Percentiles rank a stretch among this genome's conserved stretches.
Evolutionary conservation across 495 filamentous ascomycete genomes (phyloP).

Genomic region (Neurospora sp.): DNA sequence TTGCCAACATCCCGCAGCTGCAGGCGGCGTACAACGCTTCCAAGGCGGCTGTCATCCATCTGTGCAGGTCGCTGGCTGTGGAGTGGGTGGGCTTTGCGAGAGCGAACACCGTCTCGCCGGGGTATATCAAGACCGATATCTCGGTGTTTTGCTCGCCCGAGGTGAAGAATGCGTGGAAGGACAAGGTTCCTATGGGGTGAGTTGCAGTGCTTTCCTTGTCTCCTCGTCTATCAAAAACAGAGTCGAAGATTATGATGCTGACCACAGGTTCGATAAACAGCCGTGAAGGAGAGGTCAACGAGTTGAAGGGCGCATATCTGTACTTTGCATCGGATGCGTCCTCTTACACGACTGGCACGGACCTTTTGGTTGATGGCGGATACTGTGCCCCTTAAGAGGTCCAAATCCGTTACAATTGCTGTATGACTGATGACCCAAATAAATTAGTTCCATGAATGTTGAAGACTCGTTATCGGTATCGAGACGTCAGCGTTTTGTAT

Average conservation of each 20-base stretch:
- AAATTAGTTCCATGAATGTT: not conserved
- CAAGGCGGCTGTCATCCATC: slow-evolving; percentile 75
- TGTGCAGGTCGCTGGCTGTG: slow-evolving; percentile 74
- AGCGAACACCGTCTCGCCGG: slow-evolving; percentile 73
- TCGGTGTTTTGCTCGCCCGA: slow-evolving; percentile 60
- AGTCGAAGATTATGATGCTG: not conserved
- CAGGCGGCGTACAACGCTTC: slow-evolving; percentile 83
- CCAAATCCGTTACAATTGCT: not conserved
- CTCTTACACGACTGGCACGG: slow-evolving; percentile 73
- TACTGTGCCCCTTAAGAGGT: slow-evolving; percentile 32
- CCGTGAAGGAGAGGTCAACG: slow-evolving; percentile 60
- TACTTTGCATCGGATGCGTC: slow-evolving; percentile 78
- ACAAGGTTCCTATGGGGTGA: slow-evolving; percentile 76
- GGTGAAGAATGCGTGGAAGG: slow-evolving; percentile 63
- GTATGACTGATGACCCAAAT: not conserved
- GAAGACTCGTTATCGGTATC: not conserved
- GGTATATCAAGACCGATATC: slow-evolving; percentile 81
- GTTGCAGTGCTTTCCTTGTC: slow-evolving; percentile 5
- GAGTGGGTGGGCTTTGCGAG: slow-evolving; percentile 84
- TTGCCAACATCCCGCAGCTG: slow-evolving; percentile 79
- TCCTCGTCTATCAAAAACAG: not conserved
- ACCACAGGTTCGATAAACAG: slow-evolving; percentile 13
- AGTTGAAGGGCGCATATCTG: slow-evolving; percentile 84
- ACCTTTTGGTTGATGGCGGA: slow-evolving; percentile 67
- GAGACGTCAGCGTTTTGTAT: not conserved